A percentile compares a stretch with the other conserved stretches of the same genome.
phyloP scores from a whole-genome alignment of 2,329 filamentous ascomycete species.

The Endothia cerciana region DNA sequence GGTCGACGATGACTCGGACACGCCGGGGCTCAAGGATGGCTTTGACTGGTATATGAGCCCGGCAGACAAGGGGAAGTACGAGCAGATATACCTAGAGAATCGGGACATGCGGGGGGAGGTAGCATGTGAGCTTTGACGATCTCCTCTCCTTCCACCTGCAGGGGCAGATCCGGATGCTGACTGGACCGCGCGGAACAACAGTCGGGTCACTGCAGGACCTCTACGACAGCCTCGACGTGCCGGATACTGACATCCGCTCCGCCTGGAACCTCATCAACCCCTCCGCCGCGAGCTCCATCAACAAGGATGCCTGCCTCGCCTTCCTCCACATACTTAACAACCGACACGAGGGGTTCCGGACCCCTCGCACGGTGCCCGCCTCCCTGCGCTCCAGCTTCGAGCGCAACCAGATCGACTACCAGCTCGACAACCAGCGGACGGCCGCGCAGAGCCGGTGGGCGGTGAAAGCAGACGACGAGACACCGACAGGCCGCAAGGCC shows the following conservation, averaged over 20 bases:
- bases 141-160: too few species aligned
- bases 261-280: slow-evolving; percentile 99
- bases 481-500: slow-evolving; percentile 84
- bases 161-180: slow-evolving; percentile 24
- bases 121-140: slow-evolving; percentile 59
- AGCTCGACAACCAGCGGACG: slow-evolving; percentile 74
- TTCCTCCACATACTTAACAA: slow-evolving; percentile 98
- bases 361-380: slow-evolving; percentile 87
- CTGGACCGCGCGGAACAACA: slow-evolving; percentile 37
- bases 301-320: slow-evolving; percentile 91
- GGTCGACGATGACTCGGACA: slow-evolving; percentile 81
- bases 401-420: slow-evolving; percentile 95
- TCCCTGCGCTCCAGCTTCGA: slow-evolving; percentile 92
- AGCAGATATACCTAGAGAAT: slow-evolving; percentile 95
- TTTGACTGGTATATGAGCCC: slow-evolving; percentile 99
- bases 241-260: slow-evolving; percentile 79
- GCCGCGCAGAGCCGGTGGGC: slow-evolving; percentile 76
- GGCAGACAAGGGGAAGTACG: slow-evolving; percentile 87
- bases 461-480: slow-evolving; percentile 76
- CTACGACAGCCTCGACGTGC: slow-evolving; percentile 78
- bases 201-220: slow-evolving; percentile 81
- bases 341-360: slow-evolving; percentile 91
- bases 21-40: slow-evolving; percentile 85
- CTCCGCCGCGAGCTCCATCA: slow-evolving; percentile 78
- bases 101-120: slow-evolving; percentile 85